Percentiles rank a stretch among this genome's conserved stretches.
phyloP scores from a whole-genome alignment of 768 basidiomycete genomes.

The Calocybe indica region DNA sequence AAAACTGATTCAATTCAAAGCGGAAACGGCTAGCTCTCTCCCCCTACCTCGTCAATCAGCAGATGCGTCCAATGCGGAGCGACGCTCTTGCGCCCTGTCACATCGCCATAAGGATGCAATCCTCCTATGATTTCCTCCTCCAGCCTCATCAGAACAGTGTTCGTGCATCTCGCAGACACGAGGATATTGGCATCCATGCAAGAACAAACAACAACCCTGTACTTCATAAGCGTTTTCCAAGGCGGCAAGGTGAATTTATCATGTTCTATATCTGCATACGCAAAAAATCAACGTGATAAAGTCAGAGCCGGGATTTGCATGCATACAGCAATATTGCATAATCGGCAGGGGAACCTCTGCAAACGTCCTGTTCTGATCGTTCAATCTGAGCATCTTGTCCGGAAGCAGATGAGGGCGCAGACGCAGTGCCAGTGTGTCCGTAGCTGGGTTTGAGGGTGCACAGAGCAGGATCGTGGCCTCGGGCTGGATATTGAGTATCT shows the following conservation, averaged over 20 bases:
- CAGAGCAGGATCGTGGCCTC: slow-evolving; percentile 43
- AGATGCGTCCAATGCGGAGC: slow-evolving; percentile 49
- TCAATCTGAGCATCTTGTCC: slow-evolving; percentile 40
- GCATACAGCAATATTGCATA: slow-evolving; percentile 39
- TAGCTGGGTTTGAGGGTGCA: slow-evolving; percentile 46
- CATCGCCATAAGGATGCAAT: slow-evolving; percentile 31
- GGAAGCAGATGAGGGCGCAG: slow-evolving; percentile 31
- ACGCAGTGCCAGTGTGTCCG: slow-evolving; percentile 40
- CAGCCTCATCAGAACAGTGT: slow-evolving; percentile 29
- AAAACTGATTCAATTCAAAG: background rate
- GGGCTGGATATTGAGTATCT: slow-evolving; percentile 40
- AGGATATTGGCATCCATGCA: slow-evolving; percentile 43
- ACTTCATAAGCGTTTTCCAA: slow-evolving; percentile 39
- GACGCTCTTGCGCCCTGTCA: slow-evolving; percentile 15
- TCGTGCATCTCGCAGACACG: slow-evolving; percentile 39
- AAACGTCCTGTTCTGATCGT: slow-evolving; percentile 43
- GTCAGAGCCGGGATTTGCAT: slow-evolving; percentile 8
- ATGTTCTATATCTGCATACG: slow-evolving; percentile 34
- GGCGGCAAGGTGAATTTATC: slow-evolving; percentile 40
- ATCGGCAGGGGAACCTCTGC: slow-evolving; percentile 42
- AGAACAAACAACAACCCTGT: slow-evolving; percentile 39
- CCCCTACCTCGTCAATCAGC: slow-evolving; percentile 40
- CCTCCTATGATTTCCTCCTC: slow-evolving; percentile 31
- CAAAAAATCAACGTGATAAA: background rate
- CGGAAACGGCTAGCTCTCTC: background rate